Percentiles rank a stretch among this genome's conserved stretches.
Conservation (phyloP, 2,329 filamentous ascomycete species). For the Cryphonectria parasitica region DNA sequence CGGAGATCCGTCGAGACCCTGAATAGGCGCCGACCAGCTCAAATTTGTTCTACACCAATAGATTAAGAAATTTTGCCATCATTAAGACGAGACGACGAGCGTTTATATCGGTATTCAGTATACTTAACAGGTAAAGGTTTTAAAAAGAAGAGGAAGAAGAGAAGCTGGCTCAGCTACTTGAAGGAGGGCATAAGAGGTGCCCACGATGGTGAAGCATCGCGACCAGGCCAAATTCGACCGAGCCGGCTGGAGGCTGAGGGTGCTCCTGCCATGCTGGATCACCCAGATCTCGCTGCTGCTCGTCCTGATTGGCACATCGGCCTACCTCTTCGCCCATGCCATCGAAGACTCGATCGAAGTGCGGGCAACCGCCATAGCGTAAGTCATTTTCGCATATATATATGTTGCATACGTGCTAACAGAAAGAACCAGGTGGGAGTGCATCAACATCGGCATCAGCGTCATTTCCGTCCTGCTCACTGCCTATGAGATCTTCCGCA, state of each 20-base stretch:
- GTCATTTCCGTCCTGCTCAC: constrained; percentile 51
- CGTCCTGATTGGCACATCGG: constrained; percentile 55
- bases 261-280: constrained; percentile 56
- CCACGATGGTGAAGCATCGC: constrained; percentile 46
- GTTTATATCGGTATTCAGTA: too few species aligned
- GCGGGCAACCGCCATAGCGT: constrained; percentile 39
- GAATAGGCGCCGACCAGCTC: not conserved
- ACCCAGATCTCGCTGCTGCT: constrained; percentile 52
- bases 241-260: constrained; percentile 52
- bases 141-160: too few species aligned
- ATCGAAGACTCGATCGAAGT: constrained; percentile 47
- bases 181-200: not conserved
- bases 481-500: constrained; percentile 51
- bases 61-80: not conserved
- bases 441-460: constrained; percentile 54
- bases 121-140: too few species aligned
- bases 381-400: constrained; percentile 48
- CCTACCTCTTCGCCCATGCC: constrained; percentile 55
- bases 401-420: not conserved
- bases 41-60: not conserved
- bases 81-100: not conserved
- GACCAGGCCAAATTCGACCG: constrained; percentile 57
- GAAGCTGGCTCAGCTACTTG: not conserved
- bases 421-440: constrained; percentile 55
- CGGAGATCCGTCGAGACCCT: not conserved